phyloP scores from a whole-genome alignment of 352 stramenopile genomes.

The Globisporangium echinulatum region DNA sequence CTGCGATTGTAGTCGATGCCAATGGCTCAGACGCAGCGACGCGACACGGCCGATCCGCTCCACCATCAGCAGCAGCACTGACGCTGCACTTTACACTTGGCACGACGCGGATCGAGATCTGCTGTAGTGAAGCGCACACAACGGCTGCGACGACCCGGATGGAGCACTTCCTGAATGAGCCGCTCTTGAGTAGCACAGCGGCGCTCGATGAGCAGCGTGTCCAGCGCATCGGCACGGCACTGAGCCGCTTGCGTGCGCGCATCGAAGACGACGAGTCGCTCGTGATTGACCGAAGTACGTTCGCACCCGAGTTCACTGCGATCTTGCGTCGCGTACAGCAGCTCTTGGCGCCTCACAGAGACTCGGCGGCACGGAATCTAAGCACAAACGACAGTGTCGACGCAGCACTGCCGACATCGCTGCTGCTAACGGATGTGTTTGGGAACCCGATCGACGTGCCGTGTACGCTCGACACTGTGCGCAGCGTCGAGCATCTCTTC shows the following conservation, averaged over 20 bases:
- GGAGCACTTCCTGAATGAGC: conserved; percentile 40
- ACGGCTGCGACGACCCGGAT: conserved; percentile 20
- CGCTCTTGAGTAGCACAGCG: conserved; percentile 43
- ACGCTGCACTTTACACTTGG: conserved; percentile 64
- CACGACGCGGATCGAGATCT: conserved; percentile 31
- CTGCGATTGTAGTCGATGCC: conserved; percentile 19
- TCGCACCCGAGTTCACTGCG: conserved; percentile 21
- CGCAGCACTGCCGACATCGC: not conserved
- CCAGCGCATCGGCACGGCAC: conserved; percentile 18
- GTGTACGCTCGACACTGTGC: conserved; percentile 42
- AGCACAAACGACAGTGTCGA: not conserved
- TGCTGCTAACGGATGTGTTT: conserved; percentile 30
- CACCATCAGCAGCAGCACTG: conserved; percentile 11
- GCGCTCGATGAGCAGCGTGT: conserved; percentile 26
- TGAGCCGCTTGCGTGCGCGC: conserved; percentile 41
- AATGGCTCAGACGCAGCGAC: not conserved
- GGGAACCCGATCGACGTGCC: conserved; percentile 33
- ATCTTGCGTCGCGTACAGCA: conserved; percentile 31
- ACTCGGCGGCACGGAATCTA: not conserved
- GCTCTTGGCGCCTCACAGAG: conserved; percentile 20
- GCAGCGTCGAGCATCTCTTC: conserved; percentile 44
- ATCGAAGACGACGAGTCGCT: conserved; percentile 68
- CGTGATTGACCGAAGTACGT: conserved; percentile 31
- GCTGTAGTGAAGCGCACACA: conserved; percentile 13
- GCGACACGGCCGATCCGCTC: not conserved